Conservation (phyloP, 495 filamentous ascomycete genomes). For the Penicillium cinerascens region DNA sequence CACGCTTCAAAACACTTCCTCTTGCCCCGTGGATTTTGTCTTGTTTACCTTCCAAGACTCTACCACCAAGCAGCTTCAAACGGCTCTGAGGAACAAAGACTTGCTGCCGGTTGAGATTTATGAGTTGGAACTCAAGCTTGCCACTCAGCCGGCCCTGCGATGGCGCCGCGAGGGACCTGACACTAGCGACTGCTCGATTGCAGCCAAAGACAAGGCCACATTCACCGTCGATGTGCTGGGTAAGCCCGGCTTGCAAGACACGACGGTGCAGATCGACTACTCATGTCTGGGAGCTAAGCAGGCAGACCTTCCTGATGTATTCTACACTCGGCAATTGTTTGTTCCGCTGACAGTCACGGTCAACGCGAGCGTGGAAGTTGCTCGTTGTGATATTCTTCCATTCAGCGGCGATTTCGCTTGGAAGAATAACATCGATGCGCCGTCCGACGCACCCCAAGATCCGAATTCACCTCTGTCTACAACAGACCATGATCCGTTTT, state of each 20-base stretch:
- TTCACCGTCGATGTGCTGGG: conserved; percentile 85
- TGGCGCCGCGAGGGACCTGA: conserved; percentile 54
- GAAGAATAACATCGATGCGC: conserved; percentile 35
- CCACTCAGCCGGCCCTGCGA: conserved; percentile 68
- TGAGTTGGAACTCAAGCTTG: conserved; percentile 75
- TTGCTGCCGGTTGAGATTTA: conserved; percentile 74
- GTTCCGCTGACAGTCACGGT: conserved; percentile 85
- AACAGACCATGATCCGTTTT: conserved; percentile 32
- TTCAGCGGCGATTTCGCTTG: conserved; percentile 58
- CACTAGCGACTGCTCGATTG: conserved; percentile 52
- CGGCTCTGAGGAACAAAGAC: conserved; percentile 70
- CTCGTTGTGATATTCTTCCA: conserved; percentile 73
- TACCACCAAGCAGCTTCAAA: conserved; percentile 69
- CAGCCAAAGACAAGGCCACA: conserved; percentile 62
- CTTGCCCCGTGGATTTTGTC: conserved; percentile 74
- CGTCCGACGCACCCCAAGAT: conserved; percentile 6
- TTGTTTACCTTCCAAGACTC: conserved; percentile 89
- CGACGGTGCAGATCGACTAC: conserved; percentile 80
- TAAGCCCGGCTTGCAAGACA: conserved; percentile 78
- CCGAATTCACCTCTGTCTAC: conserved; percentile 14
- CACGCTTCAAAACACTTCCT: conserved; percentile 75
- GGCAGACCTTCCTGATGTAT: conserved; percentile 62
- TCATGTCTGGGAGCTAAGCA: conserved; percentile 62
- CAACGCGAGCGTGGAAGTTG: conserved; percentile 80
- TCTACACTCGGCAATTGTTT: conserved; percentile 80